A percentile compares a stretch with the other conserved stretches of the same genome.
Evolutionary conservation across 2,329 filamentous ascomycete genomes (phyloP).

Genomic region (Cladosporium sp.): DNA sequence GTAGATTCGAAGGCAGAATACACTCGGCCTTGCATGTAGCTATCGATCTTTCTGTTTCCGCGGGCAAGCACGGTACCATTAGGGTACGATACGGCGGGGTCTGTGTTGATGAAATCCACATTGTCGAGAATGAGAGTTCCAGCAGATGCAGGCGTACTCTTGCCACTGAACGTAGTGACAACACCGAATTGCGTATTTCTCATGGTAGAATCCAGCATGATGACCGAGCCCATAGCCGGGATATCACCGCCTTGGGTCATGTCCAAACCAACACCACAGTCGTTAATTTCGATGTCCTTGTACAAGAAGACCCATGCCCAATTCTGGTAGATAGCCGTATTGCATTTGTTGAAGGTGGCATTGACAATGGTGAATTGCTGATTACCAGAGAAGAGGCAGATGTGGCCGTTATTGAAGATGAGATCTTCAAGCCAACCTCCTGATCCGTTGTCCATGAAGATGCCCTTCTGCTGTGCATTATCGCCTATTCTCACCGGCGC

Average conservation of each 20-base stretch:
- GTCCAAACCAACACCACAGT: conserved; percentile 64
- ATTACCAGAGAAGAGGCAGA: conserved; percentile 75
- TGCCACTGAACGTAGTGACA: conserved; percentile 64
- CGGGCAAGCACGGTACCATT: conserved; percentile 60
- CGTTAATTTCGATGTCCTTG: conserved; percentile 63
- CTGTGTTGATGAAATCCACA: conserved; percentile 65
- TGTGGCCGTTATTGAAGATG: conserved; percentile 75
- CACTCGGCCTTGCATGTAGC: conserved; percentile 69
- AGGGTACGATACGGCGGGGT: conserved; percentile 59
- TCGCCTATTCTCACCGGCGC: conserved; percentile 23
- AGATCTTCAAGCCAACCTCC: conserved; percentile 82
- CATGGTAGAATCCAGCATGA: conserved; percentile 75
- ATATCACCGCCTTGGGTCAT: conserved; percentile 53
- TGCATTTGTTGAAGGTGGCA: conserved; percentile 73
- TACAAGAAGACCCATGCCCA: conserved; percentile 90
- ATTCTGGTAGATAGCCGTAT: conserved; percentile 82
- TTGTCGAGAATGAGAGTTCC: conserved; percentile 84
- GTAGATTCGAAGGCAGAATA: conserved; percentile 49
- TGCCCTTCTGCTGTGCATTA: conserved; percentile 49
- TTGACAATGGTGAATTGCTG: conserved; percentile 88
- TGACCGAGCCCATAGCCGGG: conserved; percentile 71
- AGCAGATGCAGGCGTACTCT: conserved; percentile 62
- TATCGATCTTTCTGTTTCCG: conserved; percentile 61
- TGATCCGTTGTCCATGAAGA: conserved; percentile 58
- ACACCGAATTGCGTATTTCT: conserved; percentile 72